Percentiles rank a stretch among this genome's conserved stretches.
Conservation (phyloP, 2,329 filamentous ascomycete species). For the Aspergillus arachidicola region DNA sequence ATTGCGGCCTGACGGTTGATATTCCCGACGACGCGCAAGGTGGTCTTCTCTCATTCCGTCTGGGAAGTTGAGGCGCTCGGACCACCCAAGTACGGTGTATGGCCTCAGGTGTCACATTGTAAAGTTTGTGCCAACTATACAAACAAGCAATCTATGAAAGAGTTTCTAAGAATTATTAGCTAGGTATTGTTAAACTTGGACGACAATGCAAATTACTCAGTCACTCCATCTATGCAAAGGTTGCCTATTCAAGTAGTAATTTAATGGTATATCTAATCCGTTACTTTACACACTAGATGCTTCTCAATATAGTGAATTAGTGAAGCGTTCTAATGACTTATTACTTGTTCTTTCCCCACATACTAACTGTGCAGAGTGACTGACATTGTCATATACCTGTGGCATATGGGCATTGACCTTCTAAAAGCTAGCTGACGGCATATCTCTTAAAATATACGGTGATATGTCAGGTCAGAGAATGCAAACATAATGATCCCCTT, state of each 20-base stretch:
- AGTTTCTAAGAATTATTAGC: background rate
- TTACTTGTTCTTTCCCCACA: too few relatives aligned
- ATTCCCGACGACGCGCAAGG: conserved; percentile 35
- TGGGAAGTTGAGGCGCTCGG: conserved; percentile 37
- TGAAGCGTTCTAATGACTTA: background rate
- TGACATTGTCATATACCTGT: too few relatives aligned
- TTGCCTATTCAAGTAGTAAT: background rate
- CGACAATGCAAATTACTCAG: background rate
- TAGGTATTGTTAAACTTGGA: background rate
- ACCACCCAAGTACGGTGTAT: conserved; percentile 24
- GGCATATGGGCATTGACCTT: too few relatives aligned
- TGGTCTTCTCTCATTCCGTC: conserved; percentile 26
- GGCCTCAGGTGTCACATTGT: conserved; percentile 5
- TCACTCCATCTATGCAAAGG: background rate
- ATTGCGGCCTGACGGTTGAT: conserved; percentile 11
- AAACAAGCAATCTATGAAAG: background rate
- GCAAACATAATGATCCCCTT: background rate
- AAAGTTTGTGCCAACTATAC: background rate
- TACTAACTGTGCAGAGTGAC: too few relatives aligned
- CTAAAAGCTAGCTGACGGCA: too few relatives aligned
- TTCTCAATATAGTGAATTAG: background rate
- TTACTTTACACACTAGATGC: background rate
- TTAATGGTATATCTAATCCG: background rate
- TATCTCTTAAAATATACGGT: too few relatives aligned
- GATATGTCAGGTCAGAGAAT: background rate